Percentiles rank a stretch among this genome's conserved stretches.
These are phyloP conservation scores for Trametopsis cervina DNA, from an alignment of 768 basidiomycete species.

Conservation along the genomic window DNA sequence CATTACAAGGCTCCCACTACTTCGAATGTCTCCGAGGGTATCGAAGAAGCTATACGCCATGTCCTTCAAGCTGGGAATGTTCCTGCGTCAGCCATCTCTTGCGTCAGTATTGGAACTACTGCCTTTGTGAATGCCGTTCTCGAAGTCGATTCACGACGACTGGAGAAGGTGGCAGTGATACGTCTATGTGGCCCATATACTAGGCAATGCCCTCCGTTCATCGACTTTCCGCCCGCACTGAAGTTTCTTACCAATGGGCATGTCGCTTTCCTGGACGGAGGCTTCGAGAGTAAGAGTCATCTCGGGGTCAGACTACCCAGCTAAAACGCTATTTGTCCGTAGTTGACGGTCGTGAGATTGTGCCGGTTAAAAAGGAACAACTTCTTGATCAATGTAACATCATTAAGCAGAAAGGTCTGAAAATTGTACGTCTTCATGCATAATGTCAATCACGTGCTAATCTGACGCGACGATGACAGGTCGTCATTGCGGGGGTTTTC, in stretches of 20 bases:
- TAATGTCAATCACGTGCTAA: not conserved
- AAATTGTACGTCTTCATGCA: slow-evolving; percentile 12
- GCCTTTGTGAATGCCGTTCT: slow-evolving; percentile 47
- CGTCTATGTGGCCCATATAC: slow-evolving; percentile 57
- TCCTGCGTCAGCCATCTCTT: slow-evolving; percentile 33
- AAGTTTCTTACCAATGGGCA: slow-evolving; percentile 25
- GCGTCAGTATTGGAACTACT: slow-evolving; percentile 57
- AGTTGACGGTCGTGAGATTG: slow-evolving; percentile 44
- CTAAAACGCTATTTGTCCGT: slow-evolving; percentile 32
- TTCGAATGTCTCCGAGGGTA: slow-evolving; percentile 49
- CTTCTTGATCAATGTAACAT: slow-evolving; percentile 35
- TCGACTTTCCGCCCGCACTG: slow-evolving; percentile 38
- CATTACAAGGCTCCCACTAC: slow-evolving; percentile 48
- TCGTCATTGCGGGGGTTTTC: slow-evolving; percentile 43
- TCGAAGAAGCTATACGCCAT: slow-evolving; percentile 41
- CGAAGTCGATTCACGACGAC: slow-evolving; percentile 43
- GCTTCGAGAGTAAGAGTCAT: slow-evolving; percentile 28
- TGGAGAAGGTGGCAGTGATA: slow-evolving; percentile 56
- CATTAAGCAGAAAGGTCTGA: slow-evolving; percentile 27
- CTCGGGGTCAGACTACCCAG: not conserved
- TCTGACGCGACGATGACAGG: slow-evolving; percentile 8
- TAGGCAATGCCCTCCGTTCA: slow-evolving; percentile 49
- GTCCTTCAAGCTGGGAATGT: slow-evolving; percentile 35
- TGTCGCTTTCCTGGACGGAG: slow-evolving; percentile 34
- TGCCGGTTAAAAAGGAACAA: slow-evolving; percentile 35